Conservation (phyloP, 345 rosid species). For the Gossypium arboreum region DNA sequence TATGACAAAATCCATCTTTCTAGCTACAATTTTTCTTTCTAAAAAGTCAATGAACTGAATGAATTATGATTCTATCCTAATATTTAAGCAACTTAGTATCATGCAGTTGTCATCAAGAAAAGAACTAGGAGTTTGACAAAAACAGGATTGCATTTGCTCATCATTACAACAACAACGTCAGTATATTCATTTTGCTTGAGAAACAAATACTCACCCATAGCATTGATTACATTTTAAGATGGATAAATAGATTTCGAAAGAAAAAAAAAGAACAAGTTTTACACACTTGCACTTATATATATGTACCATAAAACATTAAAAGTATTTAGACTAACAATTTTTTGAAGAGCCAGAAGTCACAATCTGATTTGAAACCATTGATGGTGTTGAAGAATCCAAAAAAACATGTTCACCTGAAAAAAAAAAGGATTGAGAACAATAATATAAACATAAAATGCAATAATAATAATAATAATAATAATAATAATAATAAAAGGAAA, state of each 20-base stretch:
- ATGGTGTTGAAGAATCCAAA: constrained; percentile 59
- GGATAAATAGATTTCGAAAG: background rate
- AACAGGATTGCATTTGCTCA: background rate
- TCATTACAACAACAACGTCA: background rate
- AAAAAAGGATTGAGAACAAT: constrained; percentile 14
- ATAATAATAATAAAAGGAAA: background rate
- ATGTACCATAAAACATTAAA: background rate
- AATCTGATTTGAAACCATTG: constrained; percentile 65
- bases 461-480: background rate
- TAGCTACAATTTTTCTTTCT: background rate
- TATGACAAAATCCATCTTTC: background rate
- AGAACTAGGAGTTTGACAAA: background rate
- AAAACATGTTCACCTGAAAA: constrained; percentile 79
- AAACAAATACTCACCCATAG: background rate
- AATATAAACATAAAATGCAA: background rate
- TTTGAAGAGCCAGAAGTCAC: constrained; percentile 63
- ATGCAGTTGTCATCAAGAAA: background rate
- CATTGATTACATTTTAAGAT: background rate
- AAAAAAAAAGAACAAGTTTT: background rate
- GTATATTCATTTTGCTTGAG: background rate
- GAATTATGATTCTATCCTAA: background rate
- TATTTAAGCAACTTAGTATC: background rate
- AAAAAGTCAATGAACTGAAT: background rate
- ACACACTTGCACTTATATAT: background rate
- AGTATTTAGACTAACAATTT: constrained; percentile 51